These are phyloP conservation scores for Neofusicoccum sp. DNA, from an alignment of 2,329 filamentous ascomycete species.

Conservation along the genomic window DNA sequence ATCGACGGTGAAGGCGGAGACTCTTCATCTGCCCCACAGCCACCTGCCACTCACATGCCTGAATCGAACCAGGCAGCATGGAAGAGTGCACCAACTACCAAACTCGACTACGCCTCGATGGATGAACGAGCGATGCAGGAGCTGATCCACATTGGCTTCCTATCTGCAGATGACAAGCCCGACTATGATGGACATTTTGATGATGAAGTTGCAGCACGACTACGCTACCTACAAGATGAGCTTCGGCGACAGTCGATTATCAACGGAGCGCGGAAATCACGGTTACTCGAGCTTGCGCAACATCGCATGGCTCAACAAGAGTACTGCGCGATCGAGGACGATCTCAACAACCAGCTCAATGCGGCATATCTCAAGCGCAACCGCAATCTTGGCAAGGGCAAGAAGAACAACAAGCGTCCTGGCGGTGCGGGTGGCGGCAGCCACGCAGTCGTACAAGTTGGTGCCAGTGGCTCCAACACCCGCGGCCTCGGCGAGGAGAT, in stretches of 20 bases:
- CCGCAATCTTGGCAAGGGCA: constrained; percentile 89
- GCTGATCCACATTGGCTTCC: constrained; percentile 84
- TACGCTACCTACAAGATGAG: constrained; percentile 81
- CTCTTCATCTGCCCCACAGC: constrained; percentile 45
- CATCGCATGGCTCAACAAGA: constrained; percentile 96
- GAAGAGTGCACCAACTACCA: constrained; percentile 75
- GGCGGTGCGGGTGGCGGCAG: constrained; percentile 58
- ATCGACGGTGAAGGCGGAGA: constrained; percentile 48
- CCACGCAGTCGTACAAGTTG: constrained; percentile 56
- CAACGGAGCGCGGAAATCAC: constrained; percentile 88
- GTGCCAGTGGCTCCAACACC: constrained; percentile 36
- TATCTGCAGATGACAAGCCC: constrained; percentile 72
- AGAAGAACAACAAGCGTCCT: constrained; percentile 78
- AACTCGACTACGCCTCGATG: constrained; percentile 81
- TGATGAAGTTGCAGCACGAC: constrained; percentile 87
- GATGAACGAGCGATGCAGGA: constrained; percentile 93
- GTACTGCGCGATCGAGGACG: constrained; percentile 94
- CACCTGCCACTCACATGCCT: constrained; percentile 77
- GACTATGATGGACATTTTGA: constrained; percentile 91
- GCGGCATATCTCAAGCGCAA: constrained; percentile 95
- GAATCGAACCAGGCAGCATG: constrained; percentile 76
- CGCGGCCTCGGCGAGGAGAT: constrained; percentile 80
- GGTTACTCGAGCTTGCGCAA: constrained; percentile 82
- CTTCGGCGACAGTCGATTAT: constrained; percentile 81
- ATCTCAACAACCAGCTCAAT: constrained; percentile 93